Conservation (phyloP, 2,329 filamentous ascomycete genomes). For the Boeremia exigua region DNA sequence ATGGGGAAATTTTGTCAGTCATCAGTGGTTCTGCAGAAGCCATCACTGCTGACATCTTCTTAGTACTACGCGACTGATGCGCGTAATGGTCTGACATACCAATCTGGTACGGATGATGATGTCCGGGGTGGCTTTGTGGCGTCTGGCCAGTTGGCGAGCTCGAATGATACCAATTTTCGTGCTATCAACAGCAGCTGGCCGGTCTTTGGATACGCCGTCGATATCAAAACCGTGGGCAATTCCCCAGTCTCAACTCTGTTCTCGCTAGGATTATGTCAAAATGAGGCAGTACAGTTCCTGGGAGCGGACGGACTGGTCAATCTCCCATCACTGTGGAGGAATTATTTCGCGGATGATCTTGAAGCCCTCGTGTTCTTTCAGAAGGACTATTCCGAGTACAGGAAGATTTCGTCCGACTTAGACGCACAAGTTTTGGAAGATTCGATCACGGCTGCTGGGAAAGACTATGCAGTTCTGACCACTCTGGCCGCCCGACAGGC, state of each 20-base stretch:
- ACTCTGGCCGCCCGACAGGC: constrained; percentile 80
- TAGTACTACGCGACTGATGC: constrained; percentile 66
- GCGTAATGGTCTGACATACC: constrained; percentile 50
- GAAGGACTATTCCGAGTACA: constrained; percentile 70
- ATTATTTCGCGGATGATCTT: constrained; percentile 69
- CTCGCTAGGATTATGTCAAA: constrained; percentile 77
- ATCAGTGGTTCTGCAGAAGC: constrained; percentile 63
- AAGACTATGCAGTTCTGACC: constrained; percentile 77
- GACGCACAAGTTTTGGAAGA: constrained; percentile 73
- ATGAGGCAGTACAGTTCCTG: constrained; percentile 80
- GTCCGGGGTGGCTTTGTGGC: constrained; percentile 66
- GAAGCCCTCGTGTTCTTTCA: constrained; percentile 77
- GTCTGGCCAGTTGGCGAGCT: constrained; percentile 69
- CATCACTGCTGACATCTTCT: constrained; percentile 72
- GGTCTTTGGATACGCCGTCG: constrained; percentile 73
- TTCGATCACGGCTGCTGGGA: constrained; percentile 74
- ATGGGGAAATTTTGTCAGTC: constrained; percentile 81
- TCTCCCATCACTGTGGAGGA: constrained; percentile 81
- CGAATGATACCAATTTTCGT: constrained; percentile 69
- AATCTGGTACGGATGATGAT: constrained; percentile 54
- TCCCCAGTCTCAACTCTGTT: constrained; percentile 57
- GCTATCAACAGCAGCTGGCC: constrained; percentile 78
- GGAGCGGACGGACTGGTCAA: constrained; percentile 74
- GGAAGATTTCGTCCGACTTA: constrained; percentile 70
- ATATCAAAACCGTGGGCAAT: constrained; percentile 37